Evolutionary conservation across 352 stramenopile genomes (phyloP).

Genomic region (Phytophthora ohioensis): DNA sequence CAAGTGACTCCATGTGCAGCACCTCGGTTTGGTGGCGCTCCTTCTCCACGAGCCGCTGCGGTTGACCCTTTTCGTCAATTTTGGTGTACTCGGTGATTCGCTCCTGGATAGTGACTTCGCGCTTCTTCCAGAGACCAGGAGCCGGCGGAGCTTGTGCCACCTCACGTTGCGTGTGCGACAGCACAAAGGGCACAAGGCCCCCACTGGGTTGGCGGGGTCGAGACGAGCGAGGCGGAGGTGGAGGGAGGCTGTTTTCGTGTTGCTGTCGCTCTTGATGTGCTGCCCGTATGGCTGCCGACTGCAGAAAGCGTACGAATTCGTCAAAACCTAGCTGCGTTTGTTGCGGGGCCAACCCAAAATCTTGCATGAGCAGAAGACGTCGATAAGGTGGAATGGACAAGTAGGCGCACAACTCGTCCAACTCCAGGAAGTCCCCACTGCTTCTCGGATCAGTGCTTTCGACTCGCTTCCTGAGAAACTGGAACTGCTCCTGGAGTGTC

Average conservation of each 20-base stretch:
- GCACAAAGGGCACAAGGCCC: slow-evolving; percentile 56
- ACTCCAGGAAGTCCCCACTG: slow-evolving; percentile 47
- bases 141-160: slow-evolving; percentile 59
- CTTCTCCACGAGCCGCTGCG: slow-evolving; percentile 83
- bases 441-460: slow-evolving; percentile 24
- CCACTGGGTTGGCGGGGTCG: slow-evolving; percentile 9
- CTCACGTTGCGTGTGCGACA: slow-evolving; percentile 44
- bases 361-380: slow-evolving; percentile 58
- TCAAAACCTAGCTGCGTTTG: slow-evolving; percentile 59
- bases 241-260: slow-evolving; percentile 26
- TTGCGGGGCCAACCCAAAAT: slow-evolving; percentile 54
- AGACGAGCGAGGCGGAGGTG: slow-evolving; percentile 27
- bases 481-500: slow-evolving; percentile 78
- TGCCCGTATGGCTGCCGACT: slow-evolving; percentile 61
- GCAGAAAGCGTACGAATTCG: slow-evolving; percentile 72
- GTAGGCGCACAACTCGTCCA: slow-evolving; percentile 75
- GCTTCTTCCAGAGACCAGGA: slow-evolving; percentile 88
- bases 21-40: slow-evolving; percentile 88
- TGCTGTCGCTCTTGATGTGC: slow-evolving; percentile 52
- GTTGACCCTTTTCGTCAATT: slow-evolving; percentile 81
- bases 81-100: slow-evolving; percentile 90
- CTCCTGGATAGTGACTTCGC: slow-evolving; percentile 88
- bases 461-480: slow-evolving; percentile 46
- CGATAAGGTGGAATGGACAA: slow-evolving; percentile 75
- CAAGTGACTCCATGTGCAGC: slow-evolving; percentile 85